phyloP scores from a whole-genome alignment of 768 basidiomycete genomes.

The Naganishia friedmannii region DNA sequence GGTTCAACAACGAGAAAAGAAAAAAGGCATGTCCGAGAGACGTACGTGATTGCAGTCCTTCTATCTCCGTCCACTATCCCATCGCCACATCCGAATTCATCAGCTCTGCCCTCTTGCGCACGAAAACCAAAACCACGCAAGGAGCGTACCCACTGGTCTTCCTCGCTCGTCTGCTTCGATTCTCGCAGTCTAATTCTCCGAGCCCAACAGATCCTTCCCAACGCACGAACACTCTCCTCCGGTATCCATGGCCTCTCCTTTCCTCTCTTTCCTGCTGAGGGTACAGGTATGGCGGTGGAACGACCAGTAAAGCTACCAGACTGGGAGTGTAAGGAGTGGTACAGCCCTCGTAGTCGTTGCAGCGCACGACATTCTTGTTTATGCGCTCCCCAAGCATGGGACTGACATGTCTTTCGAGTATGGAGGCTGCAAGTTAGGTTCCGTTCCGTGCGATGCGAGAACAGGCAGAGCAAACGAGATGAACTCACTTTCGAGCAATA shows the following conservation, averaged over 20 bases:
- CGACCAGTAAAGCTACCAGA: too few species aligned
- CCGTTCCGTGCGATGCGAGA: too few species aligned
- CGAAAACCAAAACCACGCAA: too few species aligned
- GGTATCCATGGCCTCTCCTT: constrained; percentile 54
- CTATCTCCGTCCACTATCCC: constrained; percentile 65
- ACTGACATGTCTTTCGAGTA: constrained; percentile 67
- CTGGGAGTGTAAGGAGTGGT: neutral
- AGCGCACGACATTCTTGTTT: constrained; percentile 75
- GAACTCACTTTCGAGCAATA: constrained; percentile 76
- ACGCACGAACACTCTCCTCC: constrained; percentile 72
- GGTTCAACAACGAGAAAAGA: too few species aligned
- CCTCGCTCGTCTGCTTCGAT: constrained; percentile 38
- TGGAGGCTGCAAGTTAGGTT: too few species aligned
- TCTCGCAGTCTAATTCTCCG: constrained; percentile 60
- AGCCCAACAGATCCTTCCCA: constrained; percentile 72
- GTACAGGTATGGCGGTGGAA: too few species aligned
- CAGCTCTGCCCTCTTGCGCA: too few species aligned
- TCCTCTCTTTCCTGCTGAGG: neutral
- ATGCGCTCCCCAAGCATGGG: constrained; percentile 69
- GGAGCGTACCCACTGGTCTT: constrained; percentile 57
- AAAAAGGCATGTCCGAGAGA: constrained; percentile 36
- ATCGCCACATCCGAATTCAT: neutral
- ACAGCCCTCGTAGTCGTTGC: constrained; percentile 55
- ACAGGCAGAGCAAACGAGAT: too few species aligned
- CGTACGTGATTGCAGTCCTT: constrained; percentile 73